These are phyloP conservation scores for Candida freyschussii DNA, from an alignment of 1,139 yeast species.

Conservation along the genomic window DNA sequence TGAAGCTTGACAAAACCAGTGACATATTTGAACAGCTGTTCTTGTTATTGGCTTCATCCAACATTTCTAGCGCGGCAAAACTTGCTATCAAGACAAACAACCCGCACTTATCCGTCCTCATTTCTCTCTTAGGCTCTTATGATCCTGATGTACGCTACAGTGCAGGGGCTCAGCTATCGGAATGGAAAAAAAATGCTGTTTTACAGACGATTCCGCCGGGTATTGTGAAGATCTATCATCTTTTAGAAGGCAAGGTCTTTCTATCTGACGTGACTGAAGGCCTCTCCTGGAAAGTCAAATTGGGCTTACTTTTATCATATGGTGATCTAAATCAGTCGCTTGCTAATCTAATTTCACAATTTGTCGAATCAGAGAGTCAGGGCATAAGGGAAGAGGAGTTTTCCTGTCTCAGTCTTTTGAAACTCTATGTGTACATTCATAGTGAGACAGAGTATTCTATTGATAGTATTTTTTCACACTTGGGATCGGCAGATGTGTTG, in stretches of 20 bases:
- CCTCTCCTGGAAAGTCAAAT: conserved; percentile 62
- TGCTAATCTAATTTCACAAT: conserved; percentile 33
- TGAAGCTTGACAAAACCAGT: conserved; percentile 21
- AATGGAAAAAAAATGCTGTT: conserved; percentile 52
- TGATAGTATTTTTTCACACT: conserved; percentile 23
- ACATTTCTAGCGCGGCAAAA: conserved; percentile 56
- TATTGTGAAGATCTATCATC: conserved; percentile 54
- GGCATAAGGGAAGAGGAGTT: conserved; percentile 27
- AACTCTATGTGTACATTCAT: conserved; percentile 37
- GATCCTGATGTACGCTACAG: conserved; percentile 49
- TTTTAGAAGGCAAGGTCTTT: conserved; percentile 55
- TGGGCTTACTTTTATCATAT: conserved; percentile 58
- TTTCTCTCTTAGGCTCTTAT: conserved; percentile 70
- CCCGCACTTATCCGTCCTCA: conserved; percentile 61
- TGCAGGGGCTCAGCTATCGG: conserved; percentile 57
- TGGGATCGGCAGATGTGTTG: conserved; percentile 18
- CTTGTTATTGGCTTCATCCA: conserved; percentile 49
- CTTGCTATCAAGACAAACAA: conserved; percentile 55
- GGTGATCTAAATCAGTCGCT: conserved; percentile 43
- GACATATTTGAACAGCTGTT: conserved; percentile 49
- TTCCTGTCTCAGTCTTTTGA: conserved; percentile 33
- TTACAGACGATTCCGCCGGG: conserved; percentile 44
- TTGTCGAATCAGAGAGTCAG: conserved; percentile 22
- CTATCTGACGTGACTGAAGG: conserved; percentile 34
- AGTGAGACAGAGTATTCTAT: conserved; percentile 19